Base-by-base conservation (phyloP, 148 eudicot genomes). In the Rhododendron simsii region DNA sequence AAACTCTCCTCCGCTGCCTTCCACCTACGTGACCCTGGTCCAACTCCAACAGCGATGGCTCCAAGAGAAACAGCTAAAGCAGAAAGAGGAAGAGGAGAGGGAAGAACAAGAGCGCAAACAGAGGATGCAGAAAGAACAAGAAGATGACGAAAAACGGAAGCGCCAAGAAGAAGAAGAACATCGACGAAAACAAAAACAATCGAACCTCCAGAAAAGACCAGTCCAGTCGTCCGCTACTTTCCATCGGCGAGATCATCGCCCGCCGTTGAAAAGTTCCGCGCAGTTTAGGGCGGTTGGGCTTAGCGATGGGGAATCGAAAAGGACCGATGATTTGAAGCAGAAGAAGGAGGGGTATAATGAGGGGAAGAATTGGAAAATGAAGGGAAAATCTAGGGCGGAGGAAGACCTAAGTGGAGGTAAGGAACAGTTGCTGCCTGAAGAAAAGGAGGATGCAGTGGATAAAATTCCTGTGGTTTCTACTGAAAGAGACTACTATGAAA, bases 21-120 rank as follows among this genome's bases (percentile, higher is more conserved):
- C 45, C 45, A 74, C 59, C 81, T 86, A 86, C 81, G 74, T 86
- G 5, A 71, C 81, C 14, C 45, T 86, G 9, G 61, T 44, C 16
- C 50, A 81, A 14, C 85, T 86, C 84, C 51, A 41, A 12, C 47
- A 86, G 85, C 81, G 85, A 30, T 81, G 80, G 80, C 55, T 74
- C 45, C 59, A 81, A 35, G 47, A 81, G 7, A 9, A 33, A n/a
- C 67, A 55, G 45, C 83, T 47, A 8, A 55, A 55, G 28, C 65
- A 81, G 69, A 23, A 5, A 3, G 83, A 81, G 83, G 20, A 55
- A 55, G 67, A 55, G 82, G 41, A 55, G 61, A 16, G 61, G 16
- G 61, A 55, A 55, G 61, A 80, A 51, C 63, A 51, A 35, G 35
- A 81, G 69, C 67, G 47, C 9, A 8, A 55, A 16, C 44, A 4